Evolutionary conservation across 345 rosid species (phyloP), one percentile per base, ranked within the genome.

Genomic region (Populus simonii): DNA sequence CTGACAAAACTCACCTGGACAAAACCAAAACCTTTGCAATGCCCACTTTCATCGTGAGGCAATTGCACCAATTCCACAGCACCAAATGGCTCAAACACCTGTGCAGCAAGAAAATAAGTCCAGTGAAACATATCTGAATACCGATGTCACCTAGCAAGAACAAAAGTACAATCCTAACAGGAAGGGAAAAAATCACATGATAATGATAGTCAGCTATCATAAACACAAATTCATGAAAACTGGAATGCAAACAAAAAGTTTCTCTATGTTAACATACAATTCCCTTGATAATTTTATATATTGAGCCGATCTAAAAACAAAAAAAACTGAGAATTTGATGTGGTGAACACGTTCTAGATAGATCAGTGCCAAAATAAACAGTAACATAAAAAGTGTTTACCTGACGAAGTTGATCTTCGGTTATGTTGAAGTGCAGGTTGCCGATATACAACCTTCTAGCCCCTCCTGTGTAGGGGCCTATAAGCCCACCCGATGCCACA

Each of bases 71-170:
- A 84, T 90, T 96, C 99, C 81, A 96, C 99, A 25, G 84, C 73
- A 79, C 99, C 99, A 80, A 96, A 96, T 65, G 99, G 80, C 83
- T 94, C 98, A 83, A 96, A 96, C 79, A 96, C 97, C 99, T 93
- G 84, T 71, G 69, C 63, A 81, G 71, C 73, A 80, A 80, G 33
- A 51, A 31, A 23, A 81, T 57, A 63, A 71, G n/a, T 59, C 12
- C 1, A 20, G 67, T 49, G 20, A 53, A 1, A 13, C 7, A 51
- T 31, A 51, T 10, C 31, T 39, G 27, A 72, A 71, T 45, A 6
- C 22, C 1, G 12, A 22, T n/a, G 65, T 23, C 15, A 59, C 29
- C 65, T 9, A 3, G 65, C 73, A 43, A 16, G 12, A 70, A 15
- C 53, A 39, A 22, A 43, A n/a, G 7, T 27, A 47, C 13, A 25